Base-by-base conservation (phyloP, 805 yeast species). In the Pichia scutulata region DNA sequence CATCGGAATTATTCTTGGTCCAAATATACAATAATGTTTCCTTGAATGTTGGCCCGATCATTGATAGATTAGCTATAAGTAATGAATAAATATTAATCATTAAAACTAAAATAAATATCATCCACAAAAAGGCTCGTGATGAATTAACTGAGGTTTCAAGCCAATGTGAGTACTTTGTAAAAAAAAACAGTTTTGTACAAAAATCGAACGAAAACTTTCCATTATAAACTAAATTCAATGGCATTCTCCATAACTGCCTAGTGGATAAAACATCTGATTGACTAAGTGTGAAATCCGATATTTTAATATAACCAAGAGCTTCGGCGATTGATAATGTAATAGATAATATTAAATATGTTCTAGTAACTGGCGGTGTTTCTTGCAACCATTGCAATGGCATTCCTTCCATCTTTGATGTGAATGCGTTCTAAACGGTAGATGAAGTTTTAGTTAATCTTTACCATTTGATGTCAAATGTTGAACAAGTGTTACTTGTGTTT, bases 311-410 rank as follows among this genome's bases (percentile, higher is more conserved):
- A 2, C 72, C 71, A 0, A 68, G 57, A 43, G 63, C 59, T 22
- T 66, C 69, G 21, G 70, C 56, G 7, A 67, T 49, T 2, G 74
- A 65, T 16, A 69, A 56, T 3, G 60, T 61, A 2, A 67, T 57
- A 3, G 73, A 59, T 4, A 68, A 66, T 1, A 63, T 40, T 2
- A 69, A 52, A 63, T 72, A 69, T 7, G 58, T 49, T 44, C 77
- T 57, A 4, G 81, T 76, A 21, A 76, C 75, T 2, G 76, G 72
- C 4, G 80, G 80, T 2, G 72, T 62, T 40, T 70, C 74, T 60
- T 62, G 66, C 37, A 72, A 39, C 71, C 70, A 67, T 46, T 73
- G 73, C 21, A 70, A 44, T 3, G 74, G 73, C 41, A 70, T 52
- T 51, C 65, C 66, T 25, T 65, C 70, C 71, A 68, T 67, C 24